Base-by-base conservation (phyloP, 805 yeast genomes). In the Schwanniomyces polymorphus region DNA sequence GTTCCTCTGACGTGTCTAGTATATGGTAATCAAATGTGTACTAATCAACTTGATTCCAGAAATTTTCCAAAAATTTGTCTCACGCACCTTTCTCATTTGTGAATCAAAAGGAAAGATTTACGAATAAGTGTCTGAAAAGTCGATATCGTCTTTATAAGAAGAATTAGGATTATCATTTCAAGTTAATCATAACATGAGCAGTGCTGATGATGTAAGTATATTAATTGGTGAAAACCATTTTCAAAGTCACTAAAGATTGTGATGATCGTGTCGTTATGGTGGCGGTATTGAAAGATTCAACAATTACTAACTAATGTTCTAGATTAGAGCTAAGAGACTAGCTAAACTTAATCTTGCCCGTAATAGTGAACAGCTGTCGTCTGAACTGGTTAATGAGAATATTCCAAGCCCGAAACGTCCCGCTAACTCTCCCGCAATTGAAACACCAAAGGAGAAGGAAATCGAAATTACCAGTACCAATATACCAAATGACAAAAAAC, bases 241-340 rank as follows among this genome's bases (percentile, higher is more conserved):
- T 38, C 27, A 16, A 16, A 23, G 17, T 26, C 9, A 7, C 29
- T 38, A 25, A 21, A 21, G 3, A 21, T 21, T 5, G 23, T 21
- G 23, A 21, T 4, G 23, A 21, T 21, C 23, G 23, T 21, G 23
- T 21, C 5, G 31, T 25, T 10, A n/a, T 7, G 38, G 41, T 43
- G 48, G 43, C 43, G 48, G 42, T 10, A 41, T 28, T 5, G 42
- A 25, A 7, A 27, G 10, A 18, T 7, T 12, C 14, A 12, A 10
- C 26, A 14, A 21, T 21, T 18, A 37, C 27, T 21, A 21, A 37
- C 39, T 31, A 10, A 37, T 26, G 52, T 43, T 29, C 43, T 49
- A 75, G 78, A 78, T 78, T 25, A 66, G 82, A 47, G 76, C 77
- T 43, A 78, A 77, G 52, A 61, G 87, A 39, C 64, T 82, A 52